Conservation (phyloP, 805 yeast species). For the Pichia pseudocactophila region DNA sequence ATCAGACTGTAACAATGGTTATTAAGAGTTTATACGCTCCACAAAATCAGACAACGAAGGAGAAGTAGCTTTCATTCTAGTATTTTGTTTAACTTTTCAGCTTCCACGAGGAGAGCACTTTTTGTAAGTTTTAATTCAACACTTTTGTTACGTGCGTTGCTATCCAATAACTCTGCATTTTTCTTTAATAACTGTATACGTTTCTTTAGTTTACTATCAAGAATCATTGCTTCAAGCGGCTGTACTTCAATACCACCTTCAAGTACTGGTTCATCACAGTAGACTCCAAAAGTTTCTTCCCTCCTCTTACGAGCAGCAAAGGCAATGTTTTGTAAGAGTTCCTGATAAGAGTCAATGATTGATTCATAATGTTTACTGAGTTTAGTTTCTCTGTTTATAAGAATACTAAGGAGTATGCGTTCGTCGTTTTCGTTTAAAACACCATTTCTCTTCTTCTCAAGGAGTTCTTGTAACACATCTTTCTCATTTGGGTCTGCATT, state of each 20-base stretch:
- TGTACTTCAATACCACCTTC: not conserved
- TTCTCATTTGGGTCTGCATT: not conserved
- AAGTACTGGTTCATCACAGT: not conserved
- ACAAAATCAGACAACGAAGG: not conserved
- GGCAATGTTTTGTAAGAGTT: conserved; percentile 11
- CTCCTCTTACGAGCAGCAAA: not conserved
- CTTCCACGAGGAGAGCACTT: conserved; percentile 12
- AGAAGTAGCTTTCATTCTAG: conserved; percentile 14
- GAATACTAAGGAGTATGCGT: conserved; percentile 1
- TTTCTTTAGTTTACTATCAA: not conserved
- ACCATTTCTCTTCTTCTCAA: not conserved
- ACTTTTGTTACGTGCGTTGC: not conserved
- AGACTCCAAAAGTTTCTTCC: conserved; percentile 5
- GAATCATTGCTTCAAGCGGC: not conserved
- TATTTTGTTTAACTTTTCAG: conserved; percentile 16
- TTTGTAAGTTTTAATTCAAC: not conserved
- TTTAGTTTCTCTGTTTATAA: conserved; percentile 9
- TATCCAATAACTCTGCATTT: conserved; percentile 4
- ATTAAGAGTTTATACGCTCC: conserved; percentile 16
- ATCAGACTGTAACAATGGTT: conserved; percentile 19
- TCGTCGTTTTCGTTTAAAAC: not conserved
- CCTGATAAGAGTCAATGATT: conserved; percentile 11
- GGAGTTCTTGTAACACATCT: not conserved
- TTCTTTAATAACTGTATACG: conserved; percentile 1
- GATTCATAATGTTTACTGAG: conserved; percentile 9